Conservation (phyloP, 257 asterid genomes). For the Salvia rosmarinus region DNA sequence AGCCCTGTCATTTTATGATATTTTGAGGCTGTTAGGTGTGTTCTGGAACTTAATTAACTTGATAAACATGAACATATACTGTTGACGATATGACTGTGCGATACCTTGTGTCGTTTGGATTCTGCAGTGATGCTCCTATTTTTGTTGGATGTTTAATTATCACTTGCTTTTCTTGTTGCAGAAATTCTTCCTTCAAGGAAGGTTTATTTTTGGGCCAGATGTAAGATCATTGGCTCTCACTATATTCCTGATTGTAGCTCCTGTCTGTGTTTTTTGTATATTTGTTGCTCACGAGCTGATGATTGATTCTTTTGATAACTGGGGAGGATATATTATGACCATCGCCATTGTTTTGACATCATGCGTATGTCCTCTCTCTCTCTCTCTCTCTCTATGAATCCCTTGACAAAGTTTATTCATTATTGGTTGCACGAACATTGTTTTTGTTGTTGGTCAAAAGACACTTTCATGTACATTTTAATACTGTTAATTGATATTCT, state of each 20-base stretch:
- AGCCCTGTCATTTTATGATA: too few species aligned
- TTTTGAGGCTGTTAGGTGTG: too few species aligned
- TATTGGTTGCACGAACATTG: background rate
- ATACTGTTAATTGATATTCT: too few species aligned
- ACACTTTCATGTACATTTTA: too few species aligned
- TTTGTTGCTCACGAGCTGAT: conserved; percentile 82
- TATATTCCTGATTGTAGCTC: conserved; percentile 78
- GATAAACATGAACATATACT: too few species aligned
- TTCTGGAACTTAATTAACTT: too few species aligned
- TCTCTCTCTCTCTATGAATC: background rate
- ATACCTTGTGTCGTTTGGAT: background rate
- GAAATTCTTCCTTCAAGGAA: conserved; percentile 80
- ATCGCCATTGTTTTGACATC: conserved; percentile 63
- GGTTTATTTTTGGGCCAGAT: conserved; percentile 93
- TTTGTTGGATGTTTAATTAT: conserved; percentile 19
- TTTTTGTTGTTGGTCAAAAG: background rate
- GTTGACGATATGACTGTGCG: background rate
- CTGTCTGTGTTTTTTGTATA: conserved; percentile 76
- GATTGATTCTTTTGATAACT: conserved; percentile 62
- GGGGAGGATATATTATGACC: conserved; percentile 71
- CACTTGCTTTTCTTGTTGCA: conserved; percentile 46
- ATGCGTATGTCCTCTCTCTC: conserved; percentile 55
- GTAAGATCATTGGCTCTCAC: conserved; percentile 84
- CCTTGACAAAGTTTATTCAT: background rate
- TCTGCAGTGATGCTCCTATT: background rate